A percentile compares a stretch with the other conserved stretches of the same genome.
Conservation (phyloP, 495 filamentous ascomycete species). For the Talaromyces proteolyticus region DNA sequence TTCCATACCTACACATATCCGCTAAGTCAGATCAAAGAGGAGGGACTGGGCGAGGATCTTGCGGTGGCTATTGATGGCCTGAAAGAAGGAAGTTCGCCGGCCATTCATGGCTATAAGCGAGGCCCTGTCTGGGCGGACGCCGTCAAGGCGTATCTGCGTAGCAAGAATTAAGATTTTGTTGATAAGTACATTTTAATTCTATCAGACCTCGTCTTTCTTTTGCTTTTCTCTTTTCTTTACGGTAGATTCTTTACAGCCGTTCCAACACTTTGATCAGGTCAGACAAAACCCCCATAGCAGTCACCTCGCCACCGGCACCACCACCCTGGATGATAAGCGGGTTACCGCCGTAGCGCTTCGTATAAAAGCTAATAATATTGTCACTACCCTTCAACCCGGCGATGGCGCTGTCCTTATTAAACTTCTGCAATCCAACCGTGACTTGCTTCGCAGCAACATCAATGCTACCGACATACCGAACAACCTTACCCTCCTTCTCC, state of each 20-base stretch:
- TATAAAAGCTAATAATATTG: conserved; percentile 98
- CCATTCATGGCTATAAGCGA: conserved; percentile 65
- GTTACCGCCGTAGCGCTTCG: conserved; percentile 83
- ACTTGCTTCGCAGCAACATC: conserved; percentile 69
- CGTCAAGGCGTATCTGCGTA: conserved; percentile 52
- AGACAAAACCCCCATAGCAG: conserved; percentile 89
- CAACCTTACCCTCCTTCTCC: conserved; percentile 81
- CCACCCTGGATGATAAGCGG: conserved; percentile 92
- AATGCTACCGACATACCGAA: conserved; percentile 90
- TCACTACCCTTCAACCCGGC: conserved; percentile 93
- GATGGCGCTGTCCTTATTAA: conserved; percentile 77
- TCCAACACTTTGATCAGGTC: conserved; percentile 83
- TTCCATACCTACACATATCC: conserved; percentile 80
- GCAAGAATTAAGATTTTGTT: conserved; percentile 11
- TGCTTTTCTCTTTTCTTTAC: background rate
- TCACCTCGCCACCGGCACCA: conserved; percentile 90
- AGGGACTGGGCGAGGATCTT: conserved; percentile 59
- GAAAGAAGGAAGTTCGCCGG: conserved; percentile 58
- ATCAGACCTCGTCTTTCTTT: background rate
- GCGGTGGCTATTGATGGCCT: conserved; percentile 70
- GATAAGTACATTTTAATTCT: background rate
- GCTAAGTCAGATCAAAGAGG: conserved; percentile 59
- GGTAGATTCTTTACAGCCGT: conserved; percentile 27
- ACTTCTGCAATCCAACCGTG: conserved; percentile 85
- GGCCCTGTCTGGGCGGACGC: conserved; percentile 60